Conservation (phyloP, 805 yeast species). For the Candida dajiaensis region DNA sequence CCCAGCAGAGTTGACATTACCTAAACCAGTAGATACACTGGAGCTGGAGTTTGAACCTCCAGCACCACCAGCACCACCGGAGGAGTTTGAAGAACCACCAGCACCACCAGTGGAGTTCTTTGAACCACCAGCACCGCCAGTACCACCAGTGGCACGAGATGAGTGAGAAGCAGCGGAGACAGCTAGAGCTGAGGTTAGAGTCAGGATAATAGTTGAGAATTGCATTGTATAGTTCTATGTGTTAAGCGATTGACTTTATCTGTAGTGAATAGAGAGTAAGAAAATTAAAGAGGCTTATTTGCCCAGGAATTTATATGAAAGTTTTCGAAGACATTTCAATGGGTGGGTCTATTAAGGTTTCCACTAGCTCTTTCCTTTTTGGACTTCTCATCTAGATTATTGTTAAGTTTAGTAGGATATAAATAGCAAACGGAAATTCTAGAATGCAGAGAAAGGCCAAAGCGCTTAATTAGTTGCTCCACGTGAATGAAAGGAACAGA, state of each 20-base stretch:
- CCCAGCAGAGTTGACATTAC: constrained; percentile 12
- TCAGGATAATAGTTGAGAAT: constrained; percentile 3
- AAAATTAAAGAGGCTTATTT: no score
- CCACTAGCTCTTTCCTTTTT: not conserved
- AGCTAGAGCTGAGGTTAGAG: constrained; percentile 3
- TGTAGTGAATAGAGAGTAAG: no score
- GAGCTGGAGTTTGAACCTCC: constrained; percentile 4
- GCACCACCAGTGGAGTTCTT: constrained; percentile 2
- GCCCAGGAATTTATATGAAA: not conserved
- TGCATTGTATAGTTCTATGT: constrained; percentile 2
- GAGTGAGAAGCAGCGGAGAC: constrained; percentile 4
- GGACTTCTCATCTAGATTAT: not conserved
- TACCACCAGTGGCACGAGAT: not conserved
- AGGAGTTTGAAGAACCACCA: not conserved
- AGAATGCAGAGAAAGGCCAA: not conserved
- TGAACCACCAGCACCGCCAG: constrained; percentile 4
- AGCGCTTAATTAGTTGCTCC: no score
- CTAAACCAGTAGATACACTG: constrained; percentile 18
- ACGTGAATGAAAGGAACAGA: no score
- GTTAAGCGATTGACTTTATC: not conserved
- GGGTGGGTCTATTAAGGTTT: not conserved
- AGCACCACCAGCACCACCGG: constrained; percentile 1
- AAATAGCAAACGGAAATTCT: not conserved
- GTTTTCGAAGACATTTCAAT: no score
- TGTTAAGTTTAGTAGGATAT: not conserved